Conservation (phyloP, 345 rosid genomes). For the Eucalyptus virginea region DNA sequence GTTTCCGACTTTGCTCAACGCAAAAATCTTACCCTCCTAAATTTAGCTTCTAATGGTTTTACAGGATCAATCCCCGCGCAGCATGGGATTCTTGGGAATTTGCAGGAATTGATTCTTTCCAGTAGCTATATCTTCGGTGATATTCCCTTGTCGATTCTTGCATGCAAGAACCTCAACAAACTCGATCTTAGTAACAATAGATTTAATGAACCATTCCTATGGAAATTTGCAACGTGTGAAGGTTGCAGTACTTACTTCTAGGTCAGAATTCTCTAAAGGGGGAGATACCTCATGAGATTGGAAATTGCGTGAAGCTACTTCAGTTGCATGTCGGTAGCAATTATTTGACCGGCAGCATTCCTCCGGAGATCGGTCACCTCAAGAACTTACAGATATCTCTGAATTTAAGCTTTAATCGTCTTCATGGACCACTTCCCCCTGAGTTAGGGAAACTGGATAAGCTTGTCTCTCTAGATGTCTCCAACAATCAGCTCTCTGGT, state of each 20-base stretch:
- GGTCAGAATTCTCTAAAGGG: slow-evolving; percentile 66
- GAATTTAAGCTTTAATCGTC: slow-evolving; percentile 76
- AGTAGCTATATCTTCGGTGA: slow-evolving; percentile 73
- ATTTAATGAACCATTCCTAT: slow-evolving; percentile 72
- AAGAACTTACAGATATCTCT: slow-evolving; percentile 58
- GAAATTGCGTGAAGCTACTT: slow-evolving; percentile 53
- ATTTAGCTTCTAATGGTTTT: slow-evolving; percentile 77
- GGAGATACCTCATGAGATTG: slow-evolving; percentile 68
- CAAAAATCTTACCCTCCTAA: slow-evolving; percentile 75
- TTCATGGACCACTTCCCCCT: slow-evolving; percentile 67
- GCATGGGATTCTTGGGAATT: slow-evolving; percentile 56
- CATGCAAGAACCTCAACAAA: slow-evolving; percentile 82
- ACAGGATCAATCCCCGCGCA: slow-evolving; percentile 60
- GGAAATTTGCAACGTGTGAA: slow-evolving; percentile 46
- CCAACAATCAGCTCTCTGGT: slow-evolving; percentile 77
- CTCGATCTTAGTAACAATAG: slow-evolving; percentile 61
- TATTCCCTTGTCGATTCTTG: slow-evolving; percentile 56
- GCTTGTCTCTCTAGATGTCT: slow-evolving; percentile 76
- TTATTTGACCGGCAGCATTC: slow-evolving; percentile 72
- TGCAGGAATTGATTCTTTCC: slow-evolving; percentile 87
- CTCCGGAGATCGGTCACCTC: slow-evolving; percentile 61
- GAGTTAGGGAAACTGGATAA: slow-evolving; percentile 78
- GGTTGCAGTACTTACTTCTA: slow-evolving; percentile 56
- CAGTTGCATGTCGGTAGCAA: slow-evolving; percentile 58
- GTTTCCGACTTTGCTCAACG: slow-evolving; percentile 63